These are phyloP conservation scores for Santalum album DNA, from an alignment of 164 flowering plant species.

Conservation along the genomic window DNA sequence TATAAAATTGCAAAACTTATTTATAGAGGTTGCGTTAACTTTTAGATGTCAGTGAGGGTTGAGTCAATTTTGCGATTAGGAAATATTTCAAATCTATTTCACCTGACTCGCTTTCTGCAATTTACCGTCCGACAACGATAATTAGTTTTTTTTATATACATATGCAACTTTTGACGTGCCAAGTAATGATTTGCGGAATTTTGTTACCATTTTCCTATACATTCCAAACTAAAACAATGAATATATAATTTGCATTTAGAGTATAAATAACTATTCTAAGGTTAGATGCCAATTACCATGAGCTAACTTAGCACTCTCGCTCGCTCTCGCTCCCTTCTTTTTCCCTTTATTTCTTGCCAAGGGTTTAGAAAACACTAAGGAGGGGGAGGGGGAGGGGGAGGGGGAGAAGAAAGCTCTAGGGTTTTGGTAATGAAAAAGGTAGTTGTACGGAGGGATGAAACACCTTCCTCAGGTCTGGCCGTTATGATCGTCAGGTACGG, in stretches of 20 bases:
- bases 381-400: background rate
- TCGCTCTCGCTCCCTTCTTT: constrained; percentile 7
- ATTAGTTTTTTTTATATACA: too few relatives aligned
- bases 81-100: too few relatives aligned
- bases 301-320: background rate
- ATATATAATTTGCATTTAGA: constrained; percentile 4
- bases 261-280: constrained; percentile 41
- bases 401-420: background rate
- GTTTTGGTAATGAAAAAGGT: constrained; percentile 43
- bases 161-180: too few relatives aligned
- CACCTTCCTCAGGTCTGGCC: constrained; percentile 24
- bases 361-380: background rate
- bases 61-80: too few relatives aligned
- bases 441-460: constrained; percentile 28
- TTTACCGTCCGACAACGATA: too few relatives aligned
- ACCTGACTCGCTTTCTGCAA: too few relatives aligned
- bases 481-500: constrained; percentile 43
- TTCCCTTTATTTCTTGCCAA: constrained; percentile 3
- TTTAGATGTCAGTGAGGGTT: too few relatives aligned
- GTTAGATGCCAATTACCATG: constrained; percentile 30
- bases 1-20: too few relatives aligned
- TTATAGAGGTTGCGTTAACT: too few relatives aligned
- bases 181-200: too few relatives aligned
- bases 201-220: too few relatives aligned
- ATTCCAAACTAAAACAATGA: background rate